Evolutionary conservation across 495 filamentous ascomycete species (phyloP).

Genomic region (Penicillium macrosclerotiorum): DNA sequence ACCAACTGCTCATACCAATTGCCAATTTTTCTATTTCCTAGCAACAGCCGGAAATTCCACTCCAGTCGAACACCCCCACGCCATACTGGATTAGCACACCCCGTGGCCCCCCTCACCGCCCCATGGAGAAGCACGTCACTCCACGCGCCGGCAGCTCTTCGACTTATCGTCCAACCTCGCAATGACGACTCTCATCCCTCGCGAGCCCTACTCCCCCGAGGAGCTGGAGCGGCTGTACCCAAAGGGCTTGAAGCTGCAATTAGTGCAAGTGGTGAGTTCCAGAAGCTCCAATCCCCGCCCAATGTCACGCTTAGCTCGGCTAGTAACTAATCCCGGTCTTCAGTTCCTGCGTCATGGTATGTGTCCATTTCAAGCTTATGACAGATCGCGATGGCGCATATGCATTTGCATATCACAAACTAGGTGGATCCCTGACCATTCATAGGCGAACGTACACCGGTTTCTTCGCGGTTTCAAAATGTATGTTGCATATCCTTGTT

Average conservation of each 20-base stretch:
- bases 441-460: slow-evolving; percentile 76
- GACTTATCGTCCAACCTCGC: slow-evolving; percentile 12
- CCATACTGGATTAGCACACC: background rate
- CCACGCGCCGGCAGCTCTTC: background rate
- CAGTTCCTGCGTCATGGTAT: slow-evolving; percentile 81
- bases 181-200: slow-evolving; percentile 78
- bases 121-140: background rate
- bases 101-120: slow-evolving; percentile 18
- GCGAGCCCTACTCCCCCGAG: slow-evolving; percentile 71
- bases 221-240: slow-evolving; percentile 87
- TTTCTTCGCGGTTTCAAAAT: slow-evolving; percentile 84
- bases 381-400: too few relatives aligned
- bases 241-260: slow-evolving; percentile 69
- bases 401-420: background rate
- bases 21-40: too few relatives aligned
- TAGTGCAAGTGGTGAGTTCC: slow-evolving; percentile 75
- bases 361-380: too few relatives aligned
- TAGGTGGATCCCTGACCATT: slow-evolving; percentile 9
- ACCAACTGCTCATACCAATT: too few relatives aligned
- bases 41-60: too few relatives aligned
- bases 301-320: background rate
- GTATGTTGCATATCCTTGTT: slow-evolving; percentile 44
- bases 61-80: background rate
- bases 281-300: background rate
- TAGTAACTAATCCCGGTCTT: slow-evolving; percentile 17